Evolutionary conservation across 768 basidiomycete genomes (phyloP).

Genomic region (Daedalea quercina): DNA sequence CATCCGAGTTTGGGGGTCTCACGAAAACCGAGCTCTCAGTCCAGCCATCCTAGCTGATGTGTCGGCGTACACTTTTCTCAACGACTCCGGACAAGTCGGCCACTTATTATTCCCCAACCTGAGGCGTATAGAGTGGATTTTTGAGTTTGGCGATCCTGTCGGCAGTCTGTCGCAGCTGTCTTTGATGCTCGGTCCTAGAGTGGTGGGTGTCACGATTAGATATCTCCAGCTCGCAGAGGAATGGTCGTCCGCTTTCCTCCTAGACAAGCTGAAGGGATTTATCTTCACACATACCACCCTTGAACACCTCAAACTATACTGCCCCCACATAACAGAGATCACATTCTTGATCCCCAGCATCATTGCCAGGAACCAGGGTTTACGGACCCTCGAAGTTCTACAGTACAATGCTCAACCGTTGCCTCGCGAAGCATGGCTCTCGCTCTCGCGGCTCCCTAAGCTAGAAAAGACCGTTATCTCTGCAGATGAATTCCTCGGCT

Average conservation of each 20-base stretch:
- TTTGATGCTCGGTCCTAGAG: slow-evolving; percentile 5
- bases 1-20: background rate
- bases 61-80: background rate
- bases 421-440: background rate
- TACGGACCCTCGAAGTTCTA: background rate
- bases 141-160: background rate
- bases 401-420: background rate
- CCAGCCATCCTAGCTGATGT: background rate
- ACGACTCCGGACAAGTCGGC: background rate
- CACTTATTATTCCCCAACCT: slow-evolving; percentile 9
- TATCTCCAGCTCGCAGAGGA: background rate
- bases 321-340: background rate
- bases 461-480: slow-evolving; percentile 3
- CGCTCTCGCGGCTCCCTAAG: slow-evolving; percentile 1
- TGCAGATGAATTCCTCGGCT: background rate
- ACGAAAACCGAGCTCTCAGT: no score
- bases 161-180: slow-evolving; percentile 3
- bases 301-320: slow-evolving; percentile 1
- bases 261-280: background rate
- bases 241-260: no score
- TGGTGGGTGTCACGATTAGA: background rate
- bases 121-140: slow-evolving; percentile 7
- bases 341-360: background rate
- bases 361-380: background rate
- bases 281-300: background rate